phyloP scores from a whole-genome alignment of 176 grass and related monocot genomes.

The Aegilops longissima region DNA sequence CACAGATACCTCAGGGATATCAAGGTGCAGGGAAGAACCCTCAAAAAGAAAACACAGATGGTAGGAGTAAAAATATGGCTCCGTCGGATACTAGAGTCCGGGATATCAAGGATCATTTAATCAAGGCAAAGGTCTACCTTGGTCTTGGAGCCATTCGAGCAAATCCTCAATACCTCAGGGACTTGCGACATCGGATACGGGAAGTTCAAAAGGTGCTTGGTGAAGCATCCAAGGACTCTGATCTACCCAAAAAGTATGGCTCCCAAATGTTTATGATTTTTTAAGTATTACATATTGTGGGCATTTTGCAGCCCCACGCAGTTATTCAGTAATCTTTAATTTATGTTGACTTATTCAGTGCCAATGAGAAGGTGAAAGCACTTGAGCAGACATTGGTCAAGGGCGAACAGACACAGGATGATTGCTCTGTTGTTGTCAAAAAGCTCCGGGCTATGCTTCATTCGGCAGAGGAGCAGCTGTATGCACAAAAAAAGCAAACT shows the following conservation, averaged over 20 bases:
- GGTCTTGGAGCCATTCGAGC: conserved; percentile 61
- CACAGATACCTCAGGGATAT: not conserved
- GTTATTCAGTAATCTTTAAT: conserved; percentile 36
- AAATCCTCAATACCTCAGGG: conserved; percentile 68
- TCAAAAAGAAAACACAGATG: conserved; percentile 8
- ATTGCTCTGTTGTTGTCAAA: conserved; percentile 62
- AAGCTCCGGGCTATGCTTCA: conserved; percentile 87
- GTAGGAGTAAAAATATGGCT: not conserved
- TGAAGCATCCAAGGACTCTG: conserved; percentile 78
- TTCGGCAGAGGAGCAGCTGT: conserved; percentile 72
- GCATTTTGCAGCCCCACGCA: not conserved
- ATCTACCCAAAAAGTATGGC: conserved; percentile 76
- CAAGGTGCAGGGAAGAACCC: not conserved
- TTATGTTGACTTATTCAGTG: conserved; percentile 50
- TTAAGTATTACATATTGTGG: conserved; percentile 8
- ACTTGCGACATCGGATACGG: conserved; percentile 63
- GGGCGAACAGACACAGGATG: conserved; percentile 68
- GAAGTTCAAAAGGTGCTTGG: conserved; percentile 85
- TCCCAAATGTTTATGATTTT: conserved; percentile 1
- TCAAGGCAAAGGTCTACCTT: conserved; percentile 90
- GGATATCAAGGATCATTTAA: conserved; percentile 89
- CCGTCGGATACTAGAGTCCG: conserved; percentile 50
- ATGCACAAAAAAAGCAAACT: conserved; percentile 75
- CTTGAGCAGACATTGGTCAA: conserved; percentile 72
- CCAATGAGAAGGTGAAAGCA: conserved; percentile 71